Percentiles rank a stretch among this genome's conserved stretches.
Evolutionary conservation across 768 basidiomycete species (phyloP).

Genomic region (Lactifluus volemus): DNA sequence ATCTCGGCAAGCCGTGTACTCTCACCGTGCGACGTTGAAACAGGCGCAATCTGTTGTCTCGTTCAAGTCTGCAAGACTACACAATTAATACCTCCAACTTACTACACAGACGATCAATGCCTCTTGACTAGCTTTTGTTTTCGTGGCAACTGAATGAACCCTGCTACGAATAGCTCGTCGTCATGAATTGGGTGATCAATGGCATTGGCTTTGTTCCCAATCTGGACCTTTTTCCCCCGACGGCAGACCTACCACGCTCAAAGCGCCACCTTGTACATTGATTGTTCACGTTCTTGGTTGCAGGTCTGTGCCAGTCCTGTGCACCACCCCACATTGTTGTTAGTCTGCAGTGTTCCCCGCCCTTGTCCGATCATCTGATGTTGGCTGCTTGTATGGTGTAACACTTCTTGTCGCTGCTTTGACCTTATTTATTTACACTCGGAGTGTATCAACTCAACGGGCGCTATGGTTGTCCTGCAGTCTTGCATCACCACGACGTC

Average conservation of each 20-base stretch:
- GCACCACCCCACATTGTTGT: neutral
- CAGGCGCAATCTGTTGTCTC: neutral
- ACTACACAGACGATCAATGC: neutral
- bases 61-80: neutral
- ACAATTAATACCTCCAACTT: neutral
- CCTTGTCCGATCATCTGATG: neutral
- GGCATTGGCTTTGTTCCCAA: neutral
- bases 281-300: neutral
- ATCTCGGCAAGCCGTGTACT: no score
- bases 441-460: neutral
- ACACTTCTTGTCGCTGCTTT: neutral
- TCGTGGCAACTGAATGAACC: neutral
- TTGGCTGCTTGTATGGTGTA: neutral
- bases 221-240: neutral
- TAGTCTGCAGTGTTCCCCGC: no score
- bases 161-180: neutral
- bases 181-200: neutral
- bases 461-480: neutral
- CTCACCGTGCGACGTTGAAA: no score
- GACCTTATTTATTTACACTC: neutral
- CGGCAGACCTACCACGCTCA: neutral
- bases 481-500: neutral
- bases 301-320: neutral
- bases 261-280: neutral
- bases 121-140: neutral